These are phyloP conservation scores for Talaromyces proteolyticus DNA, from an alignment of 495 filamentous ascomycete genomes.

Conservation along the genomic window DNA sequence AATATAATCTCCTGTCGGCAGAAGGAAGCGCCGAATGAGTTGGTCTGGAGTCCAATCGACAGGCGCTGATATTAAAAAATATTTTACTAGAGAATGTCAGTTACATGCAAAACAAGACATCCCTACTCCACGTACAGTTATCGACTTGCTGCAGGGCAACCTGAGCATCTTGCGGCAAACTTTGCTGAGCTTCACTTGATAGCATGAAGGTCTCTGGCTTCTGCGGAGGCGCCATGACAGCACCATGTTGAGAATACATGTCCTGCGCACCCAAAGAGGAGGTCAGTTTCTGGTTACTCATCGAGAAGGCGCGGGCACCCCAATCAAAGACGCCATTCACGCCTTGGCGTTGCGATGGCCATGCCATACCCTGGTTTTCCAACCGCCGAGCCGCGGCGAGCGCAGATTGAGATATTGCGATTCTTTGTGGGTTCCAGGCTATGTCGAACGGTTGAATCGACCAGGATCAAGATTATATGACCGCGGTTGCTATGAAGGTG, in stretches of 20 bases:
- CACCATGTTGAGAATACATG: constrained; percentile 49
- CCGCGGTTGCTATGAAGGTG: no score
- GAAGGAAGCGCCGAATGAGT: constrained; percentile 89
- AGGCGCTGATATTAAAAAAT: constrained; percentile 97
- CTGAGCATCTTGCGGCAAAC: constrained; percentile 91
- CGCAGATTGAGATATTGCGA: no score
- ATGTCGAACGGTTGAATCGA: no score
- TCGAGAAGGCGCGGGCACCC: no score
- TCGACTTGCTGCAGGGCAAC: constrained; percentile 97
- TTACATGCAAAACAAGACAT: no score
- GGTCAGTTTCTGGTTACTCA: not conserved
- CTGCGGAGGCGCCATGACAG: constrained; percentile 65
- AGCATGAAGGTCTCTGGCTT: constrained; percentile 99
- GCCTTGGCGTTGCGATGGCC: no score
- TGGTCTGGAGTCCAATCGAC: constrained; percentile 97
- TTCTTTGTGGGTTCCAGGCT: no score
- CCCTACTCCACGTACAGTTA: constrained; percentile 65
- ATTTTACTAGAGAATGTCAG: constrained; percentile 70
- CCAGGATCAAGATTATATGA: no score
- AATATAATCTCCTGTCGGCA: constrained; percentile 97
- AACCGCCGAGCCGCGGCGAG: no score
- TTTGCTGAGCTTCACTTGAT: constrained; percentile 91
- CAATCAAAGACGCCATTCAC: no score
- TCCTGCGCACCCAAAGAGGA: constrained; percentile 9
- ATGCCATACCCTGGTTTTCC: no score